phyloP scores from a whole-genome alignment of 1,284 basidiomycete genomes.

The Trichosporon sp. region DNA sequence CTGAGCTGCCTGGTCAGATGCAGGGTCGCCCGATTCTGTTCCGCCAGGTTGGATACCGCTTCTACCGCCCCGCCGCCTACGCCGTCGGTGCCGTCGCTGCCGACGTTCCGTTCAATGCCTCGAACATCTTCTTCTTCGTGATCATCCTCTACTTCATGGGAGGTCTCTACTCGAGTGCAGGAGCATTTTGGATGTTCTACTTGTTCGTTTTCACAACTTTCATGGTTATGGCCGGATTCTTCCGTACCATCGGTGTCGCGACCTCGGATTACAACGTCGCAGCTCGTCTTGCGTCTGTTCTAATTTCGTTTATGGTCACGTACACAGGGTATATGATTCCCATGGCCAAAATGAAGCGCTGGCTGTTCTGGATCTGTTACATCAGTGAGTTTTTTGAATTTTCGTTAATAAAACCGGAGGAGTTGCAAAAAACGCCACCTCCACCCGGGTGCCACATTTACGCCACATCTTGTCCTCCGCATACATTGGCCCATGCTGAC shows the following conservation, averaged over 20 bases:
- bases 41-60: conserved; percentile 65
- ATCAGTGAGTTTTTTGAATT: conserved; percentile 6
- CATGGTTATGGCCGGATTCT: conserved; percentile 49
- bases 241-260: conserved; percentile 50
- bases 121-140: conserved; percentile 51
- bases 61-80: conserved; percentile 61
- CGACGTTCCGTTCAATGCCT: conserved; percentile 52
- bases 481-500: background rate
- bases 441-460: background rate
- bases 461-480: too few species aligned
- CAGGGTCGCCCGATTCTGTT: conserved; percentile 65
- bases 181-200: conserved; percentile 50
- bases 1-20: conserved; percentile 54
- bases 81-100: conserved; percentile 45
- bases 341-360: conserved; percentile 70
- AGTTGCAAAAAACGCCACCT: background rate
- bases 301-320: conserved; percentile 50
- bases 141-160: conserved; percentile 50
- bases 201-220: conserved; percentile 46
- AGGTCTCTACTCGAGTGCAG: conserved; percentile 48
- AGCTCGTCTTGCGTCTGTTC: conserved; percentile 51
- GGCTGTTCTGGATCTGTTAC: conserved; percentile 71
- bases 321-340: conserved; percentile 47
- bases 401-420: too few species aligned
- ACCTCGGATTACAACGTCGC: conserved; percentile 52